A percentile compares a stretch with the other conserved stretches of the same genome.
Conservation (phyloP, 805 yeast species). For the Myxozyma kluyveri region DNA sequence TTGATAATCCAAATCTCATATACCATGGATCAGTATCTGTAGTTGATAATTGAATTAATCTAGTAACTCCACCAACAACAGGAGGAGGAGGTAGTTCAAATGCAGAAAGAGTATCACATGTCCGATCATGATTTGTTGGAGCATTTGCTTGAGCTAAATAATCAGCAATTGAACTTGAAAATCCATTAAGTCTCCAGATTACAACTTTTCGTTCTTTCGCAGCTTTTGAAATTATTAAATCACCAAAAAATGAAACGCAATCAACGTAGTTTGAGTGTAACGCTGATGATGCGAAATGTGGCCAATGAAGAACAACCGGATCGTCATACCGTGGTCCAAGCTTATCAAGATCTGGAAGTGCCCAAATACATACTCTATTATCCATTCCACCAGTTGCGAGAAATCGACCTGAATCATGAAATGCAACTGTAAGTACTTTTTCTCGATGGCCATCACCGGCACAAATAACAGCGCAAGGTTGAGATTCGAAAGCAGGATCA, state of each 20-base stretch:
- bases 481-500: slow-evolving; percentile 3
- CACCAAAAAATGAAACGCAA: slow-evolving; percentile 24
- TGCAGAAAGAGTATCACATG: slow-evolving; percentile 21
- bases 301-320: slow-evolving; percentile 25
- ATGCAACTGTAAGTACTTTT: slow-evolving; percentile 21
- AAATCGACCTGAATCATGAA: slow-evolving; percentile 27
- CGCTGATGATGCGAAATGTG: slow-evolving; percentile 18
- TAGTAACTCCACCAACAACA: slow-evolving; percentile 8
- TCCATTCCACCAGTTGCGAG: slow-evolving; percentile 28
- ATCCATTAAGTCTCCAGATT: slow-evolving; percentile 25
- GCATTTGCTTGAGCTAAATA: slow-evolving; percentile 18
- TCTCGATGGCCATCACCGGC: slow-evolving; percentile 29
- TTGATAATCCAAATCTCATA: slow-evolving; percentile 22
- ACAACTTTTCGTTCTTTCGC: slow-evolving; percentile 25
- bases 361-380: slow-evolving; percentile 23
- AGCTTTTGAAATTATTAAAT: slow-evolving; percentile 23
- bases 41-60: slow-evolving; percentile 19
- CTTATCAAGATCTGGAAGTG: slow-evolving; percentile 19
- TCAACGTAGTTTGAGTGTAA: slow-evolving; percentile 27
- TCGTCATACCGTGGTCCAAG: slow-evolving; percentile 7
- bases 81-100: slow-evolving; percentile 8
- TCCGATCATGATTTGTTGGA: slow-evolving; percentile 24
- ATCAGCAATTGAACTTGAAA: slow-evolving; percentile 16
- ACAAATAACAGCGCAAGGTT: slow-evolving; percentile 26
- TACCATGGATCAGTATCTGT: slow-evolving; percentile 27